Percentiles rank a stretch among this genome's conserved stretches.
Conservation (phyloP, 2,329 filamentous ascomycete genomes). For the Hypoxylon sp. region DNA sequence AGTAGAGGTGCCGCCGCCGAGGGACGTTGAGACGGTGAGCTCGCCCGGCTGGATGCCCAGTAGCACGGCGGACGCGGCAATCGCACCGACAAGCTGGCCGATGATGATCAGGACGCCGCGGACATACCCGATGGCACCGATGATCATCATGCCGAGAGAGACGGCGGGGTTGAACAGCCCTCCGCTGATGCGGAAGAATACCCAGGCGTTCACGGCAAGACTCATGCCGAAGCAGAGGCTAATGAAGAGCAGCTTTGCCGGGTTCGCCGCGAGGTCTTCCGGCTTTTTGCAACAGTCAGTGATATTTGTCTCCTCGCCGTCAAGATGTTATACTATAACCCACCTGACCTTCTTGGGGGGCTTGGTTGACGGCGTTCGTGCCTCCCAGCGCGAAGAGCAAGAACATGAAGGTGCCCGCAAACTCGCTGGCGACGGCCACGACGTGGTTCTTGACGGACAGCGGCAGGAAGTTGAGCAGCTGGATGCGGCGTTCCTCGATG, state of each 20-base stretch:
- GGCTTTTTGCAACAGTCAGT: slow-evolving; percentile 3
- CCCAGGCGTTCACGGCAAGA: slow-evolving; percentile 53
- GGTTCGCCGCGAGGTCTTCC: slow-evolving; percentile 30
- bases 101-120: slow-evolving; percentile 55
- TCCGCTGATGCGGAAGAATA: slow-evolving; percentile 53
- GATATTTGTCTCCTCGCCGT: neutral
- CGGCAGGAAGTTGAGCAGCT: slow-evolving; percentile 25
- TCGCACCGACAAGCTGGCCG: slow-evolving; percentile 58
- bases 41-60: slow-evolving; percentile 56
- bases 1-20: slow-evolving; percentile 53
- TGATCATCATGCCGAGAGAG: slow-evolving; percentile 58
- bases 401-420: slow-evolving; percentile 47
- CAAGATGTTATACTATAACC: neutral
- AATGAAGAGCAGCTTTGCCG: slow-evolving; percentile 47
- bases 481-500: slow-evolving; percentile 7
- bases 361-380: slow-evolving; percentile 45
- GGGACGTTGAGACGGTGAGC: slow-evolving; percentile 56
- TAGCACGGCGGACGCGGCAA: slow-evolving; percentile 59
- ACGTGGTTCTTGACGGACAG: slow-evolving; percentile 40
- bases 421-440: slow-evolving; percentile 44
- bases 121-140: slow-evolving; percentile 50
- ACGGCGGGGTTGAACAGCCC: slow-evolving; percentile 46
- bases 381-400: slow-evolving; percentile 47
- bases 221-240: slow-evolving; percentile 49
- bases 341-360: slow-evolving; percentile 8